Base-by-base conservation (phyloP, 2,329 filamentous ascomycete species). In the Aspergillus aculeatus region DNA sequence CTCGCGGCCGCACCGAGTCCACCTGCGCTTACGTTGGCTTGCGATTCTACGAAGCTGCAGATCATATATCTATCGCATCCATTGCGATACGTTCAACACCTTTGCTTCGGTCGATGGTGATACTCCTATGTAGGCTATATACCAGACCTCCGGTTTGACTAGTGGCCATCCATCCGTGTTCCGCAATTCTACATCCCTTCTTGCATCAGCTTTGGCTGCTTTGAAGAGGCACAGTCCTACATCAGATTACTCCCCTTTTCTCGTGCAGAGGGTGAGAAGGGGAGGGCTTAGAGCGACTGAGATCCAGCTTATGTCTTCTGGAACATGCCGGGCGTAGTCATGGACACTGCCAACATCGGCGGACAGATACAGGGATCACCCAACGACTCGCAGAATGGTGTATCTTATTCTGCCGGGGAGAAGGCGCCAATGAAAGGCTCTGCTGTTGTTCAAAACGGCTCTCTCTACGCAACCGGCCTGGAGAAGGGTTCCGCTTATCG, bases 271-370 rank as follows among this genome's bases (percentile, higher is more conserved):
- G 65, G 69, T 64, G 58, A 68, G 69, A 68, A 70, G 66, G 67
- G 71, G 67, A 69, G 68, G 64, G 65, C 62, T 62, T 53, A 29
- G 51, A 59, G 52, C 57, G 50, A 65, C 57, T 58, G 56, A 57
- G 50, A 50, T 48, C 50, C 54, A 61, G 50, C 41, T 41, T 54
- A 54, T 56, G 38, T 58, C 38, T 44, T 44, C 62, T 56, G 74
- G 72, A 75, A 59, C 54, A 78, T 78, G 76, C 76, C 76, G 68
- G 76, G 76, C 58, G 70, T 78, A 68, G 66, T 77, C 67, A 78
- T 78, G 76, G 75, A 77, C 56, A 68, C 74, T 69, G 66, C 65
- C 64, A 72, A 64, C 50, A 57, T 66, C 55, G 70, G 70, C 60
- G 68, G 67, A 66, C 64, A 67, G 58, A 61, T 64, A 56, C 68